These are phyloP conservation scores for Leccinum longicurvipes DNA, from an alignment of 768 basidiomycete genomes.

Conservation along the genomic window DNA sequence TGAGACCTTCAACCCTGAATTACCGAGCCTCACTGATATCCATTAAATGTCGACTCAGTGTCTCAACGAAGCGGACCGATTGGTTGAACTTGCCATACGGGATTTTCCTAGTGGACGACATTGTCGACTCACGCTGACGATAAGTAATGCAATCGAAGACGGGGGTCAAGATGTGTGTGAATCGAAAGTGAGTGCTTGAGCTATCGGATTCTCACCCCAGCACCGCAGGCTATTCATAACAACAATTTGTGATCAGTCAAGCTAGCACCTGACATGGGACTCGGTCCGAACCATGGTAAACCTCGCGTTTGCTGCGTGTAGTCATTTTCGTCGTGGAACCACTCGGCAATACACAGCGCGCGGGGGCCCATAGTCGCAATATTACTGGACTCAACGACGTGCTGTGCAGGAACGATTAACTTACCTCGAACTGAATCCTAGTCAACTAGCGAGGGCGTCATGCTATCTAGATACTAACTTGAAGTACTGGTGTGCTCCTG, in stretches of 20 bases:
- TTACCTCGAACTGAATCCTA: no score
- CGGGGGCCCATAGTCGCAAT: no score
- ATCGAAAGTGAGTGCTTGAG: background rate
- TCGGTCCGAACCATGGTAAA: no score
- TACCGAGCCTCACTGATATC: constrained; percentile 40
- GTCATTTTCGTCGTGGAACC: no score
- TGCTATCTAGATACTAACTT: no score
- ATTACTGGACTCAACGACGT: no score
- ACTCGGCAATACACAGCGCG: no score
- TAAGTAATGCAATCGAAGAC: background rate
- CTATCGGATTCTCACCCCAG: constrained; percentile 13
- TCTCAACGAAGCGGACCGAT: background rate
- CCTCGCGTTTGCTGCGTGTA: no score
- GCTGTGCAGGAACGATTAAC: no score
- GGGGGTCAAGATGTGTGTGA: background rate
- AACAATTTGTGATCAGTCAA: background rate
- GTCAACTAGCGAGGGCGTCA: no score
- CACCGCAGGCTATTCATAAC: constrained; percentile 22
- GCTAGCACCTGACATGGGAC: constrained; percentile 4
- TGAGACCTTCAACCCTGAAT: constrained; percentile 49
- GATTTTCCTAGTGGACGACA: constrained; percentile 25
- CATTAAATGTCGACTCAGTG: background rate
- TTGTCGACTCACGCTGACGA: constrained; percentile 4
- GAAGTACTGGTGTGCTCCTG: no score
- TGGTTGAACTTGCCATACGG: constrained; percentile 30